These are phyloP conservation scores for Nowakowskiella sp. DNA, from an alignment of 192 early-diverging fungal species.

Conservation along the genomic window DNA sequence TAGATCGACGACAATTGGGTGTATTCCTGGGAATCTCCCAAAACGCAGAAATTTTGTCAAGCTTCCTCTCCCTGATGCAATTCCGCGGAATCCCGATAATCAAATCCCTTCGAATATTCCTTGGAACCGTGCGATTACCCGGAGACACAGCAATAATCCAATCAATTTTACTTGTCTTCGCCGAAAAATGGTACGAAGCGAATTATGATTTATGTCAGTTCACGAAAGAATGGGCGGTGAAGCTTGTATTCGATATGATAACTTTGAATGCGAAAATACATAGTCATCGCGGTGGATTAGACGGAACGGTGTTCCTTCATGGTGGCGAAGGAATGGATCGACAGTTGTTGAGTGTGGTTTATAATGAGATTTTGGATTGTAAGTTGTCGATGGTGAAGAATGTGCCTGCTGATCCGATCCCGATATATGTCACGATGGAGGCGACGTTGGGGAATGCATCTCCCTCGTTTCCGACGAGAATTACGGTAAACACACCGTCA, in stretches of 20 bases:
- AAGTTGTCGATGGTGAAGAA: neutral
- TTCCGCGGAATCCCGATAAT: constrained; percentile 48
- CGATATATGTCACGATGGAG: neutral
- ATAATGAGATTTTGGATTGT: constrained; percentile 18
- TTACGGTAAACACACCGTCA: constrained; percentile 48
- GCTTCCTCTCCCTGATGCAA: constrained; percentile 47
- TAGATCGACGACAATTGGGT: constrained; percentile 48
- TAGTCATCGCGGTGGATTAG: constrained; percentile 7
- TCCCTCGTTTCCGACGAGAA: constrained; percentile 36
- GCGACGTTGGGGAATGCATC: neutral
- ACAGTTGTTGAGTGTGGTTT: constrained; percentile 15
- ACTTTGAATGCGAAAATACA: constrained; percentile 54
- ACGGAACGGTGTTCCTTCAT: neutral
- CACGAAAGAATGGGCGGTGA: constrained; percentile 44
- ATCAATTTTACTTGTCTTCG: constrained; percentile 50
- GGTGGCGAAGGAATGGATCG: neutral
- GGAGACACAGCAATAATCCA: constrained; percentile 36
- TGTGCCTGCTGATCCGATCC: constrained; percentile 9
- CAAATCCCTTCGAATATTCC: constrained; percentile 48
- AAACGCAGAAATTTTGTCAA: constrained; percentile 46
- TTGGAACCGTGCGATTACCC: constrained; percentile 46
- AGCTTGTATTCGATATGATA: constrained; percentile 56
- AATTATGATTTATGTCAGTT: constrained; percentile 43
- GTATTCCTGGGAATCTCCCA: constrained; percentile 44
- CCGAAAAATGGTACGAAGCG: constrained; percentile 53